phyloP scores from a whole-genome alignment of 2,329 filamentous ascomycete species.

The Paecilomyces sp. region DNA sequence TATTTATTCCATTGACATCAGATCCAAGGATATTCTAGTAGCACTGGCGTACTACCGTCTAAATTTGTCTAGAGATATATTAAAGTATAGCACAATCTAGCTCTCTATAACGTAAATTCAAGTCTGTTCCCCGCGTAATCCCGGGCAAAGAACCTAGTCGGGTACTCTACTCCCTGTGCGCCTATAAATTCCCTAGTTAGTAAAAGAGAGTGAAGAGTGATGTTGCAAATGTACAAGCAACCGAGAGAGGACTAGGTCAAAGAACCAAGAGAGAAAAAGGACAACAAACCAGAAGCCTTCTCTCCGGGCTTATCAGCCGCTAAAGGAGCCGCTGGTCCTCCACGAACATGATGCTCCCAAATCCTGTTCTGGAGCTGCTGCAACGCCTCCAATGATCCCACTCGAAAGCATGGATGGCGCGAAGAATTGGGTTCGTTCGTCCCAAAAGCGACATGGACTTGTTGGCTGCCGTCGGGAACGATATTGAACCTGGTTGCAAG shows the following conservation, averaged over 20 bases:
- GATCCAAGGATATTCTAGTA: background rate
- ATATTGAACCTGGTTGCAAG: conserved; percentile 45
- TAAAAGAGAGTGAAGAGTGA: conserved; percentile 1
- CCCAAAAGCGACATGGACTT: conserved; percentile 49
- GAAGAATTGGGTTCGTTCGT: conserved; percentile 34
- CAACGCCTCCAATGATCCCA: conserved; percentile 44
- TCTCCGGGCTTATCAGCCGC: conserved; percentile 51
- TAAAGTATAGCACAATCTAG: too few relatives aligned
- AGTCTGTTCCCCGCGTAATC: conserved; percentile 50
- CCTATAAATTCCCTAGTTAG: conserved; percentile 24
- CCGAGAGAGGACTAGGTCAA: background rate
- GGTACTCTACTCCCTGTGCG: conserved; percentile 52
- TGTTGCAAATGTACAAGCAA: conserved; percentile 1
- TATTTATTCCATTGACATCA: background rate
- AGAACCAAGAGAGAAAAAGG: background rate
- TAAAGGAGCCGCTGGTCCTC: conserved; percentile 44
- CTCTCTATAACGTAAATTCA: conserved; percentile 43
- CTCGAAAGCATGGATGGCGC: conserved; percentile 54
- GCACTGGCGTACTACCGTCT: background rate
- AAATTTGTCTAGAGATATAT: too few relatives aligned
- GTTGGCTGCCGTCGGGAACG: conserved; percentile 43
- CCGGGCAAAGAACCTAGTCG: conserved; percentile 55
- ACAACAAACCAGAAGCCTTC: conserved; percentile 29
- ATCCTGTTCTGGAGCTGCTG: conserved; percentile 41
- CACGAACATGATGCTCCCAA: conserved; percentile 45